Evolutionary conservation across 345 rosid species (phyloP).

Genomic region (Hibiscus syriacus): DNA sequence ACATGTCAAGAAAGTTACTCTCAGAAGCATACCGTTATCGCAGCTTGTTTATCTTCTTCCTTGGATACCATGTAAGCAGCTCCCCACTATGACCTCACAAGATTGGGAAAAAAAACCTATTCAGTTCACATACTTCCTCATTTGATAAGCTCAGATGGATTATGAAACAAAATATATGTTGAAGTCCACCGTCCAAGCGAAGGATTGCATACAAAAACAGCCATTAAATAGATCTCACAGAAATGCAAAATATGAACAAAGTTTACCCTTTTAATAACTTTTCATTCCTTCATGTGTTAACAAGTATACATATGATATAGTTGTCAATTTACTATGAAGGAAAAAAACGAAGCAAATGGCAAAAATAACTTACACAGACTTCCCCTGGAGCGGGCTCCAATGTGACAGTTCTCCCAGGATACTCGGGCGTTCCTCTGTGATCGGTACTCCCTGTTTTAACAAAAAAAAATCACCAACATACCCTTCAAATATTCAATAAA

Average conservation of each 20-base stretch:
- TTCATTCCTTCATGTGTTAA: background rate
- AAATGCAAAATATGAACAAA: background rate
- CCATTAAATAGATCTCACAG: background rate
- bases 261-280: conserved; percentile 1
- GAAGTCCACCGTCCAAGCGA: background rate
- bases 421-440: conserved; percentile 80
- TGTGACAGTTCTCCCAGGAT: conserved; percentile 84
- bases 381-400: conserved; percentile 62
- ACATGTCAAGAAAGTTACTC: background rate
- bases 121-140: conserved; percentile 6
- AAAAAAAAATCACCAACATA: conserved; percentile 1
- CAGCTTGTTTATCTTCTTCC: conserved; percentile 63
- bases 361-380: conserved; percentile 52
- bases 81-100: conserved; percentile 73
- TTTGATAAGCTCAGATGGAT: background rate
- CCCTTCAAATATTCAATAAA: background rate
- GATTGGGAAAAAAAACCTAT: conserved; percentile 10
- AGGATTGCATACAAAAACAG: background rate
- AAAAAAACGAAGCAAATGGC: background rate
- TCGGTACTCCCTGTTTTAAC: conserved; percentile 69
- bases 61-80: conserved; percentile 75
- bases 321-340: background rate
- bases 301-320: background rate
- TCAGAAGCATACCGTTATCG: conserved; percentile 44
- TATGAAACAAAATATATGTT: background rate